phyloP scores from a whole-genome alignment of 2,329 filamentous ascomycete species.

The Parastagonospora avenae region DNA sequence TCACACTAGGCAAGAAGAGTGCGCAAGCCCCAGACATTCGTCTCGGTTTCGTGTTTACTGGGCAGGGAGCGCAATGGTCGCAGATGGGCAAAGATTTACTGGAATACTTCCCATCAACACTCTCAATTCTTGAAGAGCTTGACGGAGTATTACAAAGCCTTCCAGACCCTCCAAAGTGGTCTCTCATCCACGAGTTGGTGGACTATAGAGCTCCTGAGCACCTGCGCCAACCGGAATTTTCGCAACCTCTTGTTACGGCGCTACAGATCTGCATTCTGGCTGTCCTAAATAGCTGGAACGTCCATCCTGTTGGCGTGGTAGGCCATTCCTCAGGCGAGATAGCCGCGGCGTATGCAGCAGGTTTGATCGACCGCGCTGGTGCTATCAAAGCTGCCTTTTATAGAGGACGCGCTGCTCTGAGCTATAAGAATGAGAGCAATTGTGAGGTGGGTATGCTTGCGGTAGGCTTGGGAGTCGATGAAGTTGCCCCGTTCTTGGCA shows the following conservation, averaged over 20 bases:
- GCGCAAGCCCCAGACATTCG: not conserved
- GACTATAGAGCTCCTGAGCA: constrained; percentile 6
- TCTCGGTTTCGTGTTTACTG: constrained; percentile 46
- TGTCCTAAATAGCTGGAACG: constrained; percentile 15
- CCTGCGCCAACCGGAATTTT: constrained; percentile 15
- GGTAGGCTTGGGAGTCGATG: constrained; percentile 32
- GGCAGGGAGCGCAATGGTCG: constrained; percentile 52
- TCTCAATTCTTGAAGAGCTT: too few species aligned
- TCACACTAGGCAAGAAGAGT: not conserved
- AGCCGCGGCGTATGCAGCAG: constrained; percentile 28
- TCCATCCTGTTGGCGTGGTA: constrained; percentile 19
- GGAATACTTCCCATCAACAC: too few species aligned
- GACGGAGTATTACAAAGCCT: too few species aligned
- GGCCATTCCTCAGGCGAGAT: constrained; percentile 39
- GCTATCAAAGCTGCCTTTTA: constrained; percentile 17
- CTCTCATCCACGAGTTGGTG: constrained; percentile 14
- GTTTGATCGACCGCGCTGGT: constrained; percentile 7
- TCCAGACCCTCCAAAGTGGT: constrained; percentile 15
- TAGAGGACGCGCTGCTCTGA: constrained; percentile 11
- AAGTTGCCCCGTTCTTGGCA: constrained; percentile 5
- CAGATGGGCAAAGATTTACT: constrained; percentile 50
- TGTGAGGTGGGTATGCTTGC: constrained; percentile 44
- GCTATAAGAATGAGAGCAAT: constrained; percentile 10
- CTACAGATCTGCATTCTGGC: constrained; percentile 32
- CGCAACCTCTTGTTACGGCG: constrained; percentile 26